Percentiles rank a stretch among this genome's conserved stretches.
Conservation (phyloP, 805 yeast genomes). For the Ogataea dorogensis region DNA sequence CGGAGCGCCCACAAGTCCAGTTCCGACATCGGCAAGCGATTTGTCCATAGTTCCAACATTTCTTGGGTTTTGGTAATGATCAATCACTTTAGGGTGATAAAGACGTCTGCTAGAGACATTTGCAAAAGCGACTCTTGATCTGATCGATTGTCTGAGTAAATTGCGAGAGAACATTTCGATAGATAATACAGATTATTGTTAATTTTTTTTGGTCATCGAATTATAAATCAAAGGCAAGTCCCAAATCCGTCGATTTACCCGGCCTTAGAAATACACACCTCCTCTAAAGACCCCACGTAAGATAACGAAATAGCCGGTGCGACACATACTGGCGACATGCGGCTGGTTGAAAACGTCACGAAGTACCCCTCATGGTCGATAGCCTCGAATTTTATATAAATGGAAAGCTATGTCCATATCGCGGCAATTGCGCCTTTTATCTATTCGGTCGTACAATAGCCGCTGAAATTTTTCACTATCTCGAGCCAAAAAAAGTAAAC, state of each 20-base stretch:
- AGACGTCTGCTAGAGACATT: conserved; percentile 27
- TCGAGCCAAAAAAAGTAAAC: conserved; percentile 2
- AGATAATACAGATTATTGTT: not conserved
- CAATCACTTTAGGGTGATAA: conserved; percentile 93
- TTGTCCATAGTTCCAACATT: conserved; percentile 94
- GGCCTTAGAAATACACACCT: not conserved
- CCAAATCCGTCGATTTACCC: conserved; percentile 6
- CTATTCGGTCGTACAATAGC: no score
- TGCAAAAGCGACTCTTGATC: conserved; percentile 13
- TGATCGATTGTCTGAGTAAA: conserved; percentile 14
- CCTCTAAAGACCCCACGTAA: not conserved
- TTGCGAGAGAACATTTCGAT: conserved; percentile 23
- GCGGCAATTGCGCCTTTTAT: no score
- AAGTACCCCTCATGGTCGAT: conserved; percentile 7
- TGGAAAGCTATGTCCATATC: no score
- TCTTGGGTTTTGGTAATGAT: conserved; percentile 95
- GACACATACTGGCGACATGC: conserved; percentile 2
- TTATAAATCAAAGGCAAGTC: not conserved
- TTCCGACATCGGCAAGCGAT: conserved; percentile 74
- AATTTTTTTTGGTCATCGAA: conserved; percentile 6
- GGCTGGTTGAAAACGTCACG: conserved; percentile 1
- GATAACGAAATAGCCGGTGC: no score
- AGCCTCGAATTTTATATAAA: conserved; percentile 2
- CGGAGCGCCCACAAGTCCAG: conserved; percentile 98
- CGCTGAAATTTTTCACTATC: no score